Percentiles rank a stretch among this genome's conserved stretches.
Evolutionary conservation across 2,329 filamentous ascomycete genomes (phyloP).

Genomic region (Penicillium sp.): DNA sequence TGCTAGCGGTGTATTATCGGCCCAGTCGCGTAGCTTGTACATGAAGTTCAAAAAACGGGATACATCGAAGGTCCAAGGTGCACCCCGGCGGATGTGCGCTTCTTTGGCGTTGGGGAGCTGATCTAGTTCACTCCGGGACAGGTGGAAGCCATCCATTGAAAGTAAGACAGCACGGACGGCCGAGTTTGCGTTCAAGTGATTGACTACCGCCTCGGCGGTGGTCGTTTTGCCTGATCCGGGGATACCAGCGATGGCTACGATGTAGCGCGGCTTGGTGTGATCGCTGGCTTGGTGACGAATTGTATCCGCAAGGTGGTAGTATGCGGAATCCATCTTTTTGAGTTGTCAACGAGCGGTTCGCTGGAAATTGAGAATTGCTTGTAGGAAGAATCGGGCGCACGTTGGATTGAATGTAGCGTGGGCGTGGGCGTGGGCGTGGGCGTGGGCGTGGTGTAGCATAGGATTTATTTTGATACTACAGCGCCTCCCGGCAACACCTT

Average conservation of each 20-base stretch:
- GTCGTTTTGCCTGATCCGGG: slow-evolving; percentile 43
- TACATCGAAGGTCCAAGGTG: slow-evolving; percentile 45
- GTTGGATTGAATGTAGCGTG: not conserved
- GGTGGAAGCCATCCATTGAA: slow-evolving; percentile 47
- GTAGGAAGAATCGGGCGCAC: not conserved
- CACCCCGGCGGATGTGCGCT: slow-evolving; percentile 41
- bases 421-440: not conserved
- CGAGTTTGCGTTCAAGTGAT: slow-evolving; percentile 27
- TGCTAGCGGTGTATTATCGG: slow-evolving; percentile 20
- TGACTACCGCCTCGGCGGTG: slow-evolving; percentile 32
- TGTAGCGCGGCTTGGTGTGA: slow-evolving; percentile 23
- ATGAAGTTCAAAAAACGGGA: slow-evolving; percentile 34
- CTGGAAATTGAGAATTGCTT: too few relatives aligned
- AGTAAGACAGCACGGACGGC: slow-evolving; percentile 24
- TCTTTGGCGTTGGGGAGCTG: slow-evolving; percentile 36
- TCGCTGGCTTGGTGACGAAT: slow-evolving; percentile 22
- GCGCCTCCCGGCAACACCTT: not conserved
- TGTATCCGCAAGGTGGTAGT: slow-evolving; percentile 20
- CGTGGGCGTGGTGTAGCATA: not conserved
- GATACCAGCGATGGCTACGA: slow-evolving; percentile 36
- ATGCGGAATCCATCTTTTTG: slow-evolving; percentile 29
- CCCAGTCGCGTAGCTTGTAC: slow-evolving; percentile 28
- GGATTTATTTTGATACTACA: not conserved
- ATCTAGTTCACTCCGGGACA: slow-evolving; percentile 34
- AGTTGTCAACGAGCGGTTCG: not conserved